Conservation (phyloP, 1,284 basidiomycete species). For the Austroboletus niveus region DNA sequence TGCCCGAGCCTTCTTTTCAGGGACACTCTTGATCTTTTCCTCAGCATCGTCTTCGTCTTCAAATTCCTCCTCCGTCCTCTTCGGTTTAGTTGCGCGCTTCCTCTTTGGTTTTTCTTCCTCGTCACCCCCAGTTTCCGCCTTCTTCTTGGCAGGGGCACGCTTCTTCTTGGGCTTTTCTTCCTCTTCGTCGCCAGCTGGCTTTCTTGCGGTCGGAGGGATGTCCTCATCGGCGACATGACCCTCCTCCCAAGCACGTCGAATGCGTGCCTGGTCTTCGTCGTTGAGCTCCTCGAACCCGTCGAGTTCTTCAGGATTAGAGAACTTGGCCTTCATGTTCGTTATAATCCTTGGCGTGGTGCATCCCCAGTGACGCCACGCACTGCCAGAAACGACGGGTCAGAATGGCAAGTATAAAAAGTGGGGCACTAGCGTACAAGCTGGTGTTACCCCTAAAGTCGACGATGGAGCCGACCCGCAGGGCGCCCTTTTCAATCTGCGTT, state of each 20-base stretch:
- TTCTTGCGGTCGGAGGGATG: slow-evolving; percentile 69
- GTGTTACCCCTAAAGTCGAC: slow-evolving; percentile 75
- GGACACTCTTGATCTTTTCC: slow-evolving; percentile 41
- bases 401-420: slow-evolving; percentile 5
- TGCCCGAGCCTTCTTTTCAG: slow-evolving; percentile 38
- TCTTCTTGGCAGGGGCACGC: slow-evolving; percentile 40
- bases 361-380: slow-evolving; percentile 81
- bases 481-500: slow-evolving; percentile 70
- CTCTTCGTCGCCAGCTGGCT: slow-evolving; percentile 48
- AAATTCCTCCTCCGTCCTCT: slow-evolving; percentile 41
- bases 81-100: slow-evolving; percentile 37
- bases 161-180: slow-evolving; percentile 44
- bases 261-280: slow-evolving; percentile 62
- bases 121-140: slow-evolving; percentile 42
- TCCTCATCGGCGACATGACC: slow-evolving; percentile 79
- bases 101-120: slow-evolving; percentile 39
- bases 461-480: slow-evolving; percentile 71
- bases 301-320: slow-evolving; percentile 59
- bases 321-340: slow-evolving; percentile 66
- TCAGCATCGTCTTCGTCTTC: slow-evolving; percentile 34
- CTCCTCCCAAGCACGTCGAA: slow-evolving; percentile 67
- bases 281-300: slow-evolving; percentile 72
- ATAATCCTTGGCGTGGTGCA: slow-evolving; percentile 73
- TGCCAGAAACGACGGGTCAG: slow-evolving; percentile 25
- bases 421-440: slow-evolving; percentile 54